Evolutionary conservation across 1,139 yeast genomes (phyloP).

Genomic region (Saccharomycopsis phalli): DNA sequence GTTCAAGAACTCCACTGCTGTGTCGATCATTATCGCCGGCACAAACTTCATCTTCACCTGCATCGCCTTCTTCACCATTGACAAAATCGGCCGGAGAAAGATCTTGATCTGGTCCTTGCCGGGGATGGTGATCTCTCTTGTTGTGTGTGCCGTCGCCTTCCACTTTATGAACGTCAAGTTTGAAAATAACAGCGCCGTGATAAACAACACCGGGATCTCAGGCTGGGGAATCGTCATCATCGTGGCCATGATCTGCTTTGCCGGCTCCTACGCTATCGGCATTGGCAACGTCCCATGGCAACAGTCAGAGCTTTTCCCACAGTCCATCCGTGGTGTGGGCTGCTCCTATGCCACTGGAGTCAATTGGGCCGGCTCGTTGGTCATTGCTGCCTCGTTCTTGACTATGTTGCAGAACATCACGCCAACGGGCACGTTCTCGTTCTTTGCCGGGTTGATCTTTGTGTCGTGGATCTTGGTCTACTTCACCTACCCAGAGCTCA

Average conservation of each 20-base stretch:
- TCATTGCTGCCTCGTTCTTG: slow-evolving; percentile 82
- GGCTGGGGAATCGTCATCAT: slow-evolving; percentile 87
- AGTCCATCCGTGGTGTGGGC: slow-evolving; percentile 86
- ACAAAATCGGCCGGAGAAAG: slow-evolving; percentile 75
- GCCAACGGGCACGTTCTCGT: slow-evolving; percentile 88
- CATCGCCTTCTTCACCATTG: slow-evolving; percentile 76
- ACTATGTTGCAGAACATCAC: slow-evolving; percentile 91
- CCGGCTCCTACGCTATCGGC: slow-evolving; percentile 86
- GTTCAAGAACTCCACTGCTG: slow-evolving; percentile 78
- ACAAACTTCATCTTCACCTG: slow-evolving; percentile 83
- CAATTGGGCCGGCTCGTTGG: slow-evolving; percentile 92
- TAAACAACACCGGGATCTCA: slow-evolving; percentile 41
- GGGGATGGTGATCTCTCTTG: slow-evolving; percentile 68
- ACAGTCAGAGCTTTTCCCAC: slow-evolving; percentile 90
- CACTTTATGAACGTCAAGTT: slow-evolving; percentile 64
- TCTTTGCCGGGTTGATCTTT: slow-evolving; percentile 75
- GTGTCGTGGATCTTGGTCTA: slow-evolving; percentile 63
- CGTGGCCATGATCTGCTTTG: slow-evolving; percentile 75
- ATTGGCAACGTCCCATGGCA: slow-evolving; percentile 99
- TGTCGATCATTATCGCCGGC: slow-evolving; percentile 87
- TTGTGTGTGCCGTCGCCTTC: slow-evolving; percentile 80
- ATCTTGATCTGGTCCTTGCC: slow-evolving; percentile 70
- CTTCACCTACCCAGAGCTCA: slow-evolving; percentile 86
- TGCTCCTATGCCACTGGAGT: slow-evolving; percentile 88
- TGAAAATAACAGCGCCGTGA: slow-evolving; percentile 37